phyloP scores from a whole-genome alignment of 768 basidiomycete species.

The Lactifluus piperatus region DNA sequence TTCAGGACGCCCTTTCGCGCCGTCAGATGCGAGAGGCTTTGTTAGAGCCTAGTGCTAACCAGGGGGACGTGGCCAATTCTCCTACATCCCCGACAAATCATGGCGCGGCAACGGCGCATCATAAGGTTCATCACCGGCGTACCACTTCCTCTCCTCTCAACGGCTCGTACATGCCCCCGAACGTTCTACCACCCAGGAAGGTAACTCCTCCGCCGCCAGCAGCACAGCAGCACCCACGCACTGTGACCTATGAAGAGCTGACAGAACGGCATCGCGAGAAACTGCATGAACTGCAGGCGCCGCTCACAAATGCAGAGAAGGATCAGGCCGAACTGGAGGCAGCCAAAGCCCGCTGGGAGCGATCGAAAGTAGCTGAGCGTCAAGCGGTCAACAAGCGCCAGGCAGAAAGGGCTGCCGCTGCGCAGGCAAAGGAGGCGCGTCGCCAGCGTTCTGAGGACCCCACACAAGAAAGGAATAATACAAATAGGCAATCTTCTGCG shows the following conservation, averaged over 20 bases:
- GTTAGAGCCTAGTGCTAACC: constrained; percentile 32
- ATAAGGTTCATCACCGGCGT: constrained; percentile 9
- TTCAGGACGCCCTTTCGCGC: constrained; percentile 62
- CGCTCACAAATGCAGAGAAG: constrained; percentile 71
- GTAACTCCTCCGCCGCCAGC: constrained; percentile 38
- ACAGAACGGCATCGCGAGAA: constrained; percentile 80
- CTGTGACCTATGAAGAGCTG: constrained; percentile 81
- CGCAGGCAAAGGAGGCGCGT: constrained; percentile 41
- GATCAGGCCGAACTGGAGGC: constrained; percentile 67
- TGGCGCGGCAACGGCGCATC: background rate
- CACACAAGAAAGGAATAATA: constrained; percentile 13
- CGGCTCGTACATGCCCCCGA: constrained; percentile 31
- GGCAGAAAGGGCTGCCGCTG: constrained; percentile 49
- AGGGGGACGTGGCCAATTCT: background rate
- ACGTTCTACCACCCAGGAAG: constrained; percentile 39
- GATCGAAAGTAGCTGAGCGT: constrained; percentile 63
- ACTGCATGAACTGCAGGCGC: constrained; percentile 73
- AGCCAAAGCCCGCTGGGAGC: constrained; percentile 80
- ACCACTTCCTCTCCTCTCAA: constrained; percentile 6
- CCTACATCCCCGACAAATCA: background rate
- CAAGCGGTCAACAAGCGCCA: constrained; percentile 65
- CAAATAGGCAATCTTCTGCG: constrained; percentile 3
- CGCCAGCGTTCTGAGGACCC: constrained; percentile 39
- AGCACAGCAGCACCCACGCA: constrained; percentile 46
- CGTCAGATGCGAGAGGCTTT: constrained; percentile 68